Conservation (phyloP, 345 rosid genomes). For the Linum trigynum region DNA sequence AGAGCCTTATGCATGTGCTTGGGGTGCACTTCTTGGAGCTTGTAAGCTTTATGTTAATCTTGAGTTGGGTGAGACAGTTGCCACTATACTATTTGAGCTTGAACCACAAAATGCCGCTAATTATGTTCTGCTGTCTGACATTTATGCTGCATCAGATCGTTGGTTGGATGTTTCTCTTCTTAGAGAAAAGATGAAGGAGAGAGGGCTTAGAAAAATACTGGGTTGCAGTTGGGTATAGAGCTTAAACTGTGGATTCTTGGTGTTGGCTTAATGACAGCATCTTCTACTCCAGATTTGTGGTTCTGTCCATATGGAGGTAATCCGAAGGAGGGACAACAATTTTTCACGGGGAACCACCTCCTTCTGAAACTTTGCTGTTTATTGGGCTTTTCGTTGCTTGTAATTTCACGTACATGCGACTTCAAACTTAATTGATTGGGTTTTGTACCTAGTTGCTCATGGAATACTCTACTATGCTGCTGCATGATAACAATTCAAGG, state of each 20-base stretch:
- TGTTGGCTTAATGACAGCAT: no score
- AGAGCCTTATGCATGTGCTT: slow-evolving; percentile 14
- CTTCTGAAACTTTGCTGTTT: no score
- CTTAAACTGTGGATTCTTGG: not conserved
- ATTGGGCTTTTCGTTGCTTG: no score
- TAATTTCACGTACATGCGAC: no score
- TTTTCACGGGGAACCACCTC: no score
- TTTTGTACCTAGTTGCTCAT: no score
- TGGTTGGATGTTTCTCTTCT: slow-evolving; percentile 25
- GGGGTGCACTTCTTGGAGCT: slow-evolving; percentile 32
- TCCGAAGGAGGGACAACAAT: no score
- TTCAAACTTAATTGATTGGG: no score
- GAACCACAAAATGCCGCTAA: slow-evolving; percentile 33
- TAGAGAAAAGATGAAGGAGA: slow-evolving; percentile 8
- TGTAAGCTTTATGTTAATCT: slow-evolving; percentile 23
- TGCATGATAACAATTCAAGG: no score
- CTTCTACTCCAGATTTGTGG: no score
- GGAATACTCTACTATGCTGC: no score
- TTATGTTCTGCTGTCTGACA: slow-evolving; percentile 23
- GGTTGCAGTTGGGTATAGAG: not conserved
- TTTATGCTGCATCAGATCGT: slow-evolving; percentile 23
- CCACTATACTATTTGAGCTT: slow-evolving; percentile 24
- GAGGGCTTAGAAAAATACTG: not conserved
- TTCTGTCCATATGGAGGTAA: no score
- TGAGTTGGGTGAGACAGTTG: slow-evolving; percentile 23